phyloP scores from a whole-genome alignment of 495 filamentous ascomycete genomes.

The Hapsidospora chrysogenum region DNA sequence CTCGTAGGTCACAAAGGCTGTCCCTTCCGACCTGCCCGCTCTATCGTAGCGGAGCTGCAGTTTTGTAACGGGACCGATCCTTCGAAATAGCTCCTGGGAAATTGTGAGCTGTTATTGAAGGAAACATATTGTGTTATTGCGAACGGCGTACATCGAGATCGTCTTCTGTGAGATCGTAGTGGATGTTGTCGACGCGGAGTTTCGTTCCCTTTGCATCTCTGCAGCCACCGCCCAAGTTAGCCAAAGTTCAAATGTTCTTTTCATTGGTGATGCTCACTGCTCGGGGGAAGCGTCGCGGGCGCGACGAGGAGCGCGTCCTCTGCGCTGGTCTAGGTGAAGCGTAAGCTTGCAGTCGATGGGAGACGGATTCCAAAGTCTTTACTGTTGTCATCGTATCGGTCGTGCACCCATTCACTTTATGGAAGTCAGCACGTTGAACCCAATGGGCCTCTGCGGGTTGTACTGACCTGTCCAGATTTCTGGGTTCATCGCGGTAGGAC shows the following conservation, averaged over 20 bases:
- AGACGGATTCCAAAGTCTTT: slow-evolving; percentile 6
- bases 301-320: slow-evolving; percentile 17
- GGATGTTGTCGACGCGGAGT: slow-evolving; percentile 77
- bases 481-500: slow-evolving; percentile 32
- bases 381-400: slow-evolving; percentile 58
- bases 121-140: not conserved
- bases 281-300: slow-evolving; percentile 26
- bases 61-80: slow-evolving; percentile 55
- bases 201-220: slow-evolving; percentile 41
- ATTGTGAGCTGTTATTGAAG: slow-evolving; percentile 4
- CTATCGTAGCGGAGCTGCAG: slow-evolving; percentile 73
- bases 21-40: slow-evolving; percentile 75
- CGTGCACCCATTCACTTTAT: slow-evolving; percentile 80
- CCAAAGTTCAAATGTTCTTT: too few species aligned
- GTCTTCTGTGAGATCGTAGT: slow-evolving; percentile 80
- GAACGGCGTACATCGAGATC: slow-evolving; percentile 54
- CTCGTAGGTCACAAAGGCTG: slow-evolving; percentile 71
- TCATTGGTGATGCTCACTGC: not conserved
- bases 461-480: slow-evolving; percentile 37
- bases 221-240: too few species aligned
- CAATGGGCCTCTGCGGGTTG: not conserved
- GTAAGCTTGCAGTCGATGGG: slow-evolving; percentile 11
- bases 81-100: slow-evolving; percentile 57
- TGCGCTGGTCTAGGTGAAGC: slow-evolving; percentile 10
- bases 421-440: slow-evolving; percentile 5